Base-by-base conservation (phyloP, 306 rosid species). In the Biancaea sappan region DNA sequence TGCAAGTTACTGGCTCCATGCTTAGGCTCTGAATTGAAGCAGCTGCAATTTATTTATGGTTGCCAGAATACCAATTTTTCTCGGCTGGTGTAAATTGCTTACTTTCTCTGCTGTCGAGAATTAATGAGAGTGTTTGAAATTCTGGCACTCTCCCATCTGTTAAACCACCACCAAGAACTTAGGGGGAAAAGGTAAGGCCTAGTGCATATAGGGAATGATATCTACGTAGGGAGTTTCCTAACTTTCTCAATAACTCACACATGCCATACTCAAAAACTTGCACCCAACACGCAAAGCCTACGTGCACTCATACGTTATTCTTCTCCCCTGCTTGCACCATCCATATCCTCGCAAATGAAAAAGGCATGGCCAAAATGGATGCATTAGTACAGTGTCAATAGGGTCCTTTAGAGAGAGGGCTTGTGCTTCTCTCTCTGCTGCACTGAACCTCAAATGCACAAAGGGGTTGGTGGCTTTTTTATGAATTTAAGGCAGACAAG, bases 201-300 rank as follows among this genome's bases (percentile, higher is more conserved):
- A 79, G 52, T 63, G 22, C 77, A 57, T 40, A 40, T 75, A 86
- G 92, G 85, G 89, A 85, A 89, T 86, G 79, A 83, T 86, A 79
- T 89, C 88, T 79, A 83, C 62, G 75, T 75, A 79, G 77, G 81
- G 68, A 77, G 69, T 69, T 34, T 76, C 83, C 71, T 50, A 53
- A 63, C 78, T 66, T 83, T 74, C 78, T 48, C 59, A 34, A 38
- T 46, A 56, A 64, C 72, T 57, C 77, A 28, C 79, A 77, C 76
- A 69, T 52, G 77, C 83, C 84, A 71, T 83, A 80, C 84, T 88
- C 86, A 81, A 89, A 89, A 85, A 75, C 84, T 82, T 76, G 84
- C 69, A 19, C 76, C 69, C 85, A 79, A 91, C 94, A 89, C 94
- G 92, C 94, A 91, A 89, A 85, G 81, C 88, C 92, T 85, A 80